These are phyloP conservation scores for Begonia loranthoides DNA, from an alignment of 306 rosid species.

Conservation along the genomic window DNA sequence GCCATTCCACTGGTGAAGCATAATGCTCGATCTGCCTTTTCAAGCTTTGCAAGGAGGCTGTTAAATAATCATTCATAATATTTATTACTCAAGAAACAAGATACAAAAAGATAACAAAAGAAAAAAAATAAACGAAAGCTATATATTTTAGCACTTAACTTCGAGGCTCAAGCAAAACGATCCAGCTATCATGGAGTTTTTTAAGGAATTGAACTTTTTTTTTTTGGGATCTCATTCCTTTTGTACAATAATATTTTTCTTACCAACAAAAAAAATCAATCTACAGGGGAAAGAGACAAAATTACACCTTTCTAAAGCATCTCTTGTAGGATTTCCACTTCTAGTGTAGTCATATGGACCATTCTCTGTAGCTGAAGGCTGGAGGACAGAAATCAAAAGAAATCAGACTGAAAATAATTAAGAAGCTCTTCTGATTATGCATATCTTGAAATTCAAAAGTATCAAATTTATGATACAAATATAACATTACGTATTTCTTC, in stretches of 20 bases:
- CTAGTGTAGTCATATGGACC: slow-evolving; percentile 89
- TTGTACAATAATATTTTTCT: too few relatives aligned
- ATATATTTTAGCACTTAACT: too few relatives aligned
- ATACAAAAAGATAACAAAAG: slow-evolving; percentile 7
- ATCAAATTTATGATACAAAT: too few relatives aligned
- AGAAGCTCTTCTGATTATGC: not conserved
- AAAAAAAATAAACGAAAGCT: not conserved
- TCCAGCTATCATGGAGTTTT: too few relatives aligned
- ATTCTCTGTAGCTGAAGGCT: slow-evolving; percentile 79
- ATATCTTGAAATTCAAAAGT: too few relatives aligned
- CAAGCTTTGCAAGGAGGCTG: slow-evolving; percentile 75
- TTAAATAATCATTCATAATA: slow-evolving; percentile 10
- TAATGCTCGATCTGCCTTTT: slow-evolving; percentile 84
- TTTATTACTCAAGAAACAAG: slow-evolving; percentile 1
- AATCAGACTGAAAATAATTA: not conserved
- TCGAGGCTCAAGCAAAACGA: too few relatives aligned
- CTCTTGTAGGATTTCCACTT: slow-evolving; percentile 92
- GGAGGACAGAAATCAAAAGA: slow-evolving; percentile 12
- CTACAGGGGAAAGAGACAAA: slow-evolving; percentile 1
- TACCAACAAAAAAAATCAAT: too few relatives aligned
- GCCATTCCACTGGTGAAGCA: slow-evolving; percentile 99
- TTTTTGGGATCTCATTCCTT: not conserved
- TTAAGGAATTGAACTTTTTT: not conserved
- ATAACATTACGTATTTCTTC: too few relatives aligned
- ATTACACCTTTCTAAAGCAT: slow-evolving; percentile 67